phyloP scores from a whole-genome alignment of 441 rosid species.

The Raphanus hybrid region DNA sequence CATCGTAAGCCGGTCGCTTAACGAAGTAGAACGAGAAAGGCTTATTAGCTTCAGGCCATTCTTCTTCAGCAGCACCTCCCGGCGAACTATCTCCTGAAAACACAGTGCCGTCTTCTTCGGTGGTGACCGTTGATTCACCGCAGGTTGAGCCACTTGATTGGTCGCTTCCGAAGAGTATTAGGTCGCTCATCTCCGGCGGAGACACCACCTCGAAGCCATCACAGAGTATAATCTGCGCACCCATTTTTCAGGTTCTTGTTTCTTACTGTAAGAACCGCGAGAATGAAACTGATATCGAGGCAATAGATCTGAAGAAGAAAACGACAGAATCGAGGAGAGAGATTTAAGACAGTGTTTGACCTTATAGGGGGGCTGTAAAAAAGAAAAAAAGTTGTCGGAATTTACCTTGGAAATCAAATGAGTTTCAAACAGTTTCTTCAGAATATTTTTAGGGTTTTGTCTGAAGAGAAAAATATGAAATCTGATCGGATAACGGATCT shows the following conservation, averaged over 20 bases:
- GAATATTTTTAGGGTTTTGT: background rate
- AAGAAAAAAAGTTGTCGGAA: no score
- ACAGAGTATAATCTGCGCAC: constrained; percentile 32
- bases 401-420: no score
- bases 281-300: constrained; percentile 17
- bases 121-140: constrained; percentile 36
- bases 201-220: constrained; percentile 44
- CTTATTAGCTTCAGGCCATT: constrained; percentile 22
- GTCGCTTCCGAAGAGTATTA: constrained; percentile 29
- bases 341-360: no score
- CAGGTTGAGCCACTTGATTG: constrained; percentile 19
- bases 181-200: constrained; percentile 34
- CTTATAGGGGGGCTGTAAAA: no score
- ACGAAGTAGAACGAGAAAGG: constrained; percentile 56
- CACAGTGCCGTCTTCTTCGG: constrained; percentile 38
- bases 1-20: constrained; percentile 60
- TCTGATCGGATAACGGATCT: background rate
- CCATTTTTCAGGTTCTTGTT: constrained; percentile 14
- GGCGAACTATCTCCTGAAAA: constrained; percentile 43
- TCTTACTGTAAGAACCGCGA: constrained; percentile 29
- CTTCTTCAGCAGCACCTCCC: constrained; percentile 32
- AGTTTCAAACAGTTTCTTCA: background rate
- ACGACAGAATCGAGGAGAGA: no score
- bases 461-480: background rate
- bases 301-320: background rate